A percentile compares a stretch with the other conserved stretches of the same genome.
Conservation (phyloP, 1,139 yeast species). For the Kodamaea fungicola region DNA sequence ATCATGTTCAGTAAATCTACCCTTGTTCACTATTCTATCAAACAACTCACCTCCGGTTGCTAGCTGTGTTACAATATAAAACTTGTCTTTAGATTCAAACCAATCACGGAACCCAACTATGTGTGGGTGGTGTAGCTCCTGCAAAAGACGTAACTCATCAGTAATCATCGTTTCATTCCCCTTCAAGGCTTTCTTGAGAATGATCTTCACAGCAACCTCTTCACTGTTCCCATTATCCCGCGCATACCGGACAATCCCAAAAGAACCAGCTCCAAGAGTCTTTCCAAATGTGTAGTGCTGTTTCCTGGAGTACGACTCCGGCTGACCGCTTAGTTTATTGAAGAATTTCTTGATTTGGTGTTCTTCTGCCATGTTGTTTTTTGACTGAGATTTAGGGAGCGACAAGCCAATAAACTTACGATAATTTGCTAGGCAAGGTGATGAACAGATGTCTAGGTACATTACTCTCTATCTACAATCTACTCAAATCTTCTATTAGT, state of each 20-base stretch:
- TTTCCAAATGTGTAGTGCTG: slow-evolving; percentile 66
- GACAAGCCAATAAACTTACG: too few relatives aligned
- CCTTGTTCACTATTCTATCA: slow-evolving; percentile 73
- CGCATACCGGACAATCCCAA: slow-evolving; percentile 85
- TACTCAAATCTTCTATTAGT: too few relatives aligned
- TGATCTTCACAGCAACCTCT: slow-evolving; percentile 83
- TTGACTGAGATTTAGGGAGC: background rate
- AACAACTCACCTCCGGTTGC: slow-evolving; percentile 93
- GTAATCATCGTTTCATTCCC: slow-evolving; percentile 70
- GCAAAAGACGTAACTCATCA: slow-evolving; percentile 71
- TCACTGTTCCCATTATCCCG: slow-evolving; percentile 54
- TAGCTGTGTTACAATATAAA: slow-evolving; percentile 70
- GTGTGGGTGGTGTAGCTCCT: slow-evolving; percentile 68
- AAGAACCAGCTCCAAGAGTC: slow-evolving; percentile 88
- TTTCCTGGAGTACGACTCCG: slow-evolving; percentile 64
- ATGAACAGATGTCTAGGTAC: too few relatives aligned
- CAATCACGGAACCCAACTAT: slow-evolving; percentile 82
- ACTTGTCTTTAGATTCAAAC: slow-evolving; percentile 82
- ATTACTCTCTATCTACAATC: too few relatives aligned
- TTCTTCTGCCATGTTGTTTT: slow-evolving; percentile 1
- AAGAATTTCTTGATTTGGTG: slow-evolving; percentile 30
- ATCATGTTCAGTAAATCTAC: slow-evolving; percentile 80
- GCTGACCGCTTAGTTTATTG: slow-evolving; percentile 68
- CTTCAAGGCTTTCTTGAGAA: slow-evolving; percentile 74
- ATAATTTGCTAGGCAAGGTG: too few relatives aligned